These are phyloP conservation scores for Cercophora samala DNA, from an alignment of 495 filamentous ascomycete genomes.

Conservation along the genomic window DNA sequence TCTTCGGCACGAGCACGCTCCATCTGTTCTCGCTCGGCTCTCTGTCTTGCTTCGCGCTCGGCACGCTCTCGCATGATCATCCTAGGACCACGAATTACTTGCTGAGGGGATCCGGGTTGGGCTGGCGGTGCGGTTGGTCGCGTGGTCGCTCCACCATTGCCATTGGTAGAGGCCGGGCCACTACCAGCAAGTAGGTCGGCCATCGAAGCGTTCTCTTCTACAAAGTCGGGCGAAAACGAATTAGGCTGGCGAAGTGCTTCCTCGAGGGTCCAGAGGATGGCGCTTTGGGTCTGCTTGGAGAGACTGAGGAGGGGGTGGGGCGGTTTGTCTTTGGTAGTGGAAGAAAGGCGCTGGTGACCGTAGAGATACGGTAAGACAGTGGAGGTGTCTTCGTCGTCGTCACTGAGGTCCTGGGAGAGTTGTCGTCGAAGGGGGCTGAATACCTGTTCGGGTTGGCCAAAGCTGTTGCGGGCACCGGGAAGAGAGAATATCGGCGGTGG, in stretches of 20 bases:
- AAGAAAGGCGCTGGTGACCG: conserved; percentile 21
- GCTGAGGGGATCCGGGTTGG: conserved; percentile 48
- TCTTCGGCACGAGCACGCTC: conserved; percentile 52
- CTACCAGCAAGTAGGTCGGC: conserved; percentile 67
- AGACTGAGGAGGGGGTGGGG: conserved; percentile 38
- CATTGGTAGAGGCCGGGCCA: conserved; percentile 47
- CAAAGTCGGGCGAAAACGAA: conserved; percentile 75
- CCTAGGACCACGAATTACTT: conserved; percentile 56
- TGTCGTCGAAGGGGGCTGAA: conserved; percentile 34
- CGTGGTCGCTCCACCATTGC: conserved; percentile 42
- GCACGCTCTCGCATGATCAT: conserved; percentile 72
- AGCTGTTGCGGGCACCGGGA: conserved; percentile 26
- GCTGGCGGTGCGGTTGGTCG: conserved; percentile 43
- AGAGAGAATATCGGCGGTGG: conserved; percentile 35
- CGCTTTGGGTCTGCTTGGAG: conserved; percentile 51
- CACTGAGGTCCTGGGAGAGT: conserved; percentile 45
- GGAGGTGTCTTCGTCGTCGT: conserved; percentile 38
- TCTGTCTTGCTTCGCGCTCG: conserved; percentile 61
- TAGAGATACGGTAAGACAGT: conserved; percentile 28
- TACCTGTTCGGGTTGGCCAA: conserved; percentile 25
- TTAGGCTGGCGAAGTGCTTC: conserved; percentile 82
- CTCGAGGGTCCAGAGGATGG: conserved; percentile 88
- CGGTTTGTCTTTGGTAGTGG: conserved; percentile 30
- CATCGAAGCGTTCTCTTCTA: conserved; percentile 94
- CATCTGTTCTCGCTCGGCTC: conserved; percentile 56